These are phyloP conservation scores for Glycine latifolia DNA, from an alignment of 306 rosid genomes.

Conservation along the genomic window DNA sequence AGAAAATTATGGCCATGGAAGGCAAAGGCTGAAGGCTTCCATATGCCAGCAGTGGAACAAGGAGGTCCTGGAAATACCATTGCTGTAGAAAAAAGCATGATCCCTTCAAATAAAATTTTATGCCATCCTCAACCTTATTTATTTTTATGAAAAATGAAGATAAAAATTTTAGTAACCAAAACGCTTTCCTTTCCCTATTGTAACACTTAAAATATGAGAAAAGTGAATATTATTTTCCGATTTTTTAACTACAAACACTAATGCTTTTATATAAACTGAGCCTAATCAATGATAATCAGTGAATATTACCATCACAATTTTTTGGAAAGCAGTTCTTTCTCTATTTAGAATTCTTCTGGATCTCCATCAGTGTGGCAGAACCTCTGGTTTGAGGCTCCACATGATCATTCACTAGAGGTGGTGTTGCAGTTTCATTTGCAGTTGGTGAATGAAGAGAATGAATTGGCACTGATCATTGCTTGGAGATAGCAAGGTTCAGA, in stretches of 20 bases:
- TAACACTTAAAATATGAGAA: no score
- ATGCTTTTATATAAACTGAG: no score
- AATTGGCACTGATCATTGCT: neutral
- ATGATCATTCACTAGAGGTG: neutral
- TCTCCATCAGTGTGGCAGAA: neutral
- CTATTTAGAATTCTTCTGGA: neutral
- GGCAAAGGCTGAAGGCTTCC: neutral
- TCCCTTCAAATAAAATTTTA: neutral
- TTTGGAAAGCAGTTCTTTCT: neutral
- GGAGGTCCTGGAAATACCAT: neutral
- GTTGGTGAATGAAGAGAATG: neutral
- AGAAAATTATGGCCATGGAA: neutral
- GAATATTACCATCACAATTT: no score
- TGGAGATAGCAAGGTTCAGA: neutral
- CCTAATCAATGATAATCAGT: no score
- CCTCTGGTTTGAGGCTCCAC: neutral
- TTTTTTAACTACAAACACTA: no score
- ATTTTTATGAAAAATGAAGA: neutral
- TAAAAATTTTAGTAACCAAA: neutral
- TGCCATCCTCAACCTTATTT: neutral
- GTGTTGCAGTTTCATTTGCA: neutral
- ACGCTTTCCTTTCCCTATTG: no score
- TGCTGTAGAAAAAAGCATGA: neutral
- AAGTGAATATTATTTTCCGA: no score
- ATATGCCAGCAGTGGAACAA: neutral